phyloP scores from a whole-genome alignment of 2,329 filamentous ascomycete species.

The Cercospora sp. region DNA sequence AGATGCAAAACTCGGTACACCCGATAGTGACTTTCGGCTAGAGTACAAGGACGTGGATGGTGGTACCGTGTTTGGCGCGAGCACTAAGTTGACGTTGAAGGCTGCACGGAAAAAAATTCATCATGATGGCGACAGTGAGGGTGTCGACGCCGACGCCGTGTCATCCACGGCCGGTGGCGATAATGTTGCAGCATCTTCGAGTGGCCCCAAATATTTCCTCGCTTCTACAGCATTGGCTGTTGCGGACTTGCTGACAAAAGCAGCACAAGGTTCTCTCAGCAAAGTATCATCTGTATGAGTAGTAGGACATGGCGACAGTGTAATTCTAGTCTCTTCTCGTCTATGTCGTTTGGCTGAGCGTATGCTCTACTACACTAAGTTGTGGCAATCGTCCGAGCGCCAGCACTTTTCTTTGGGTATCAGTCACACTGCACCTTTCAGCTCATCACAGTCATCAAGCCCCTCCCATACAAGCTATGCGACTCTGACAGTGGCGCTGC shows the following conservation, averaged over 20 bases:
- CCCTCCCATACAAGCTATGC: neutral
- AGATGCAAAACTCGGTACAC: neutral
- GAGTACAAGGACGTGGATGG: slow-evolving; percentile 27
- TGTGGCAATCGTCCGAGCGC: neutral
- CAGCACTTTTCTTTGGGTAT: neutral
- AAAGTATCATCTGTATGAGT: neutral
- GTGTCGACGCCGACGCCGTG: neutral
- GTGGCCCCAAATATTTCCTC: neutral
- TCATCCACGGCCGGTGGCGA: neutral
- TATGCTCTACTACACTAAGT: neutral
- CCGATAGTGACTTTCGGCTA: slow-evolving; percentile 13
- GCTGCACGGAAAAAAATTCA: neutral
- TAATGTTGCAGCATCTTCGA: neutral
- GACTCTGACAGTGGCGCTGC: neutral
- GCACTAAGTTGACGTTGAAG: slow-evolving; percentile 16
- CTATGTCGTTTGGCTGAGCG: neutral
- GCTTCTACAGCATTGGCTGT: neutral
- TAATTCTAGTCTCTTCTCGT: neutral
- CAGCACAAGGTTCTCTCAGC: neutral
- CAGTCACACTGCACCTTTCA: neutral
- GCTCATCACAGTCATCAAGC: neutral
- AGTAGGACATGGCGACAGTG: neutral
- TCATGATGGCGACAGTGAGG: neutral
- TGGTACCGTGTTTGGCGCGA: slow-evolving; percentile 23
- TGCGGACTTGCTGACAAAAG: slow-evolving; percentile 5